phyloP scores from a whole-genome alignment of 495 filamentous ascomycete species.

The Daldinia vernicosa region DNA sequence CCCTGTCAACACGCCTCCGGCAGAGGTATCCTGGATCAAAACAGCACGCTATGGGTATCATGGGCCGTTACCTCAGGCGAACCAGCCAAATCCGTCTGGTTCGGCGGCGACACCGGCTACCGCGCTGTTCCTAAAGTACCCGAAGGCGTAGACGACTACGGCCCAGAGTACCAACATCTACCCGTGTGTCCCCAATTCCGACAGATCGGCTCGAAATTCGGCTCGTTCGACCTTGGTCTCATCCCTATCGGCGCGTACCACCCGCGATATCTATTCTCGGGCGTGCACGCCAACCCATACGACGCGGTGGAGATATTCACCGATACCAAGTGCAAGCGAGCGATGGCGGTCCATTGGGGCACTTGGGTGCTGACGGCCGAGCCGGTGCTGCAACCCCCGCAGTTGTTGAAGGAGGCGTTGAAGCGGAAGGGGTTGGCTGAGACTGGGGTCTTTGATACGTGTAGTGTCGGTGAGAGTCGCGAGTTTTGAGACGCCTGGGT shows the following conservation, averaged over 20 bases:
- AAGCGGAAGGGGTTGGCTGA: conserved; percentile 72
- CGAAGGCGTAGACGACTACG: conserved; percentile 74
- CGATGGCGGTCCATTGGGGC: conserved; percentile 94
- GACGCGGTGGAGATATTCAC: conserved; percentile 91
- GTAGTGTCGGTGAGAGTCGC: conserved; percentile 85
- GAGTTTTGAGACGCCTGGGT: conserved; percentile 63
- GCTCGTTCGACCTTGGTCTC: conserved; percentile 90
- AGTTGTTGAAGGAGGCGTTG: conserved; percentile 78
- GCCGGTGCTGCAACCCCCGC: conserved; percentile 84
- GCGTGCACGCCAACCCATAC: conserved; percentile 88
- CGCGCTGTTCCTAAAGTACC: conserved; percentile 78
- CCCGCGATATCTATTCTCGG: conserved; percentile 77
- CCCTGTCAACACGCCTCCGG: conserved; percentile 87
- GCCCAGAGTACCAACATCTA: conserved; percentile 68
- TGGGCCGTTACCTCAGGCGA: conserved; percentile 80
- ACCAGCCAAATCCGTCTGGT: conserved; percentile 72
- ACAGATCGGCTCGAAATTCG: conserved; percentile 81
- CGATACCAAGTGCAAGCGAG: conserved; percentile 83
- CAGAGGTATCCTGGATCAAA: conserved; percentile 71
- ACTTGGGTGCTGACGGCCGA: conserved; percentile 92
- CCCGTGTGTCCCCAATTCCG: conserved; percentile 88
- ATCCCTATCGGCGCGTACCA: conserved; percentile 95
- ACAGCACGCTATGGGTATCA: conserved; percentile 83
- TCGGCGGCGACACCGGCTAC: conserved; percentile 84
- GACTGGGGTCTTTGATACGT: conserved; percentile 85